Conservation (phyloP, 371 early-diverging fungal species). For the Zopfochytrium polystomum region DNA sequence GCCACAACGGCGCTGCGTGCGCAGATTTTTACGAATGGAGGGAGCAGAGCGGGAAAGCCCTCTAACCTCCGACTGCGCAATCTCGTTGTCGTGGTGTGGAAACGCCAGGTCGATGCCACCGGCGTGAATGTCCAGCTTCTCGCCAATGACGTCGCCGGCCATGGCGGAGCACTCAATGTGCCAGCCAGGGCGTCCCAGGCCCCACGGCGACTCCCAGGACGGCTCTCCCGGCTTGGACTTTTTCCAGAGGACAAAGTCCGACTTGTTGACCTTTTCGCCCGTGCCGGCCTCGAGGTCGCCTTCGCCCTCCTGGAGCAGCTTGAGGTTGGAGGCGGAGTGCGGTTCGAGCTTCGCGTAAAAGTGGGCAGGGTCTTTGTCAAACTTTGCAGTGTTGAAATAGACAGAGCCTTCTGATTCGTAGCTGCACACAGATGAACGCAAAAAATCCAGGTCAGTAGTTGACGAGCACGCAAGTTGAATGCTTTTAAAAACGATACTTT, state of each 20-base stretch:
- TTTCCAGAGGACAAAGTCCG: conserved; percentile 99
- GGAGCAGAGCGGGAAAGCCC: background rate
- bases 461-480: background rate
- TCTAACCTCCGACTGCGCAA: conserved; percentile 91
- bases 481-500: conserved; percentile 15
- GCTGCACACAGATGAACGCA: conserved; percentile 10
- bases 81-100: conserved; percentile 99
- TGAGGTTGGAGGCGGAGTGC: conserved; percentile 76
- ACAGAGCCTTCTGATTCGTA: conserved; percentile 96
- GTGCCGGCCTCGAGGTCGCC: conserved; percentile 73
- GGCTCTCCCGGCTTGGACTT: conserved; percentile 95
- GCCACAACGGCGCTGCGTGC: background rate
- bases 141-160: conserved; percentile 92
- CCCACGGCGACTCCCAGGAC: conserved; percentile 95
- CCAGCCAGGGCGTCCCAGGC: conserved; percentile 98
- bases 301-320: conserved; percentile 87
- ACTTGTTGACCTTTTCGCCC: conserved; percentile 59
- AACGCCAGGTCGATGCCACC: conserved; percentile 99
- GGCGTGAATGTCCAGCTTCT: conserved; percentile 95
- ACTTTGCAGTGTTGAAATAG: conserved; percentile 94
- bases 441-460: background rate
- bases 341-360: conserved; percentile 89
- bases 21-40: too few species aligned
- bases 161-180: conserved; percentile 99
- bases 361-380: conserved; percentile 79